A percentile compares a stretch with the other conserved stretches of the same genome.
These are phyloP conservation scores for Benincasa hispida DNA, from an alignment of 306 rosid genomes.

Conservation along the genomic window DNA sequence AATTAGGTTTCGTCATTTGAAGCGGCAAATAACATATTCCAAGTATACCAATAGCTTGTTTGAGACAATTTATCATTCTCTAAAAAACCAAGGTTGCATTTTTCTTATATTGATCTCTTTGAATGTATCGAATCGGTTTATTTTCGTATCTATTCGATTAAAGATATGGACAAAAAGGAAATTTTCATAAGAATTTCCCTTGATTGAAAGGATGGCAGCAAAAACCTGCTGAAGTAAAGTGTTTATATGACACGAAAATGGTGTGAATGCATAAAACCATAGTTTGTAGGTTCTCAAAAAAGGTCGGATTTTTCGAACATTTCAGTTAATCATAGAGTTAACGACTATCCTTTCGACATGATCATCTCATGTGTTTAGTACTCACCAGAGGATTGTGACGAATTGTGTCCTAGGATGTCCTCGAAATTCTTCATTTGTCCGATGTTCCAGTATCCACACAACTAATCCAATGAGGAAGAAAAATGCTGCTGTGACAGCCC, in stretches of 20 bases:
- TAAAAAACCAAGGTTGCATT: background rate
- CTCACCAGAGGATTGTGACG: constrained; percentile 31
- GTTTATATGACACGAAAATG: background rate
- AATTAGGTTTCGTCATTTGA: too few relatives aligned
- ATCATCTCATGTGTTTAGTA: background rate
- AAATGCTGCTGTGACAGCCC: constrained; percentile 26
- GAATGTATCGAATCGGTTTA: background rate
- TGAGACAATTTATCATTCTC: background rate
- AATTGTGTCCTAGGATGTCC: constrained; percentile 34
- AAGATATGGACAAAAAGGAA: background rate
- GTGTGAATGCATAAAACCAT: background rate
- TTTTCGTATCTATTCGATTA: background rate
- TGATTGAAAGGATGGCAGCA: background rate
- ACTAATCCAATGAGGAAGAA: constrained; percentile 31
- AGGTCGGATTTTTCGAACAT: background rate
- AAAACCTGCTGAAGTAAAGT: background rate
- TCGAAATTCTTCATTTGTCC: constrained; percentile 30
- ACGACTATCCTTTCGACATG: background rate
- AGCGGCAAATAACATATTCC: too few relatives aligned
- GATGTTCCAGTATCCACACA: constrained; percentile 39
- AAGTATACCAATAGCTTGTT: too few relatives aligned
- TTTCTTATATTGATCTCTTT: background rate
- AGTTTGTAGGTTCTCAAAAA: background rate
- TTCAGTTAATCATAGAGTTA: background rate
- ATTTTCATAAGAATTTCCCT: background rate